Conservation (phyloP, 176 grass and related monocot genomes). For the Melocanna baccifera region DNA sequence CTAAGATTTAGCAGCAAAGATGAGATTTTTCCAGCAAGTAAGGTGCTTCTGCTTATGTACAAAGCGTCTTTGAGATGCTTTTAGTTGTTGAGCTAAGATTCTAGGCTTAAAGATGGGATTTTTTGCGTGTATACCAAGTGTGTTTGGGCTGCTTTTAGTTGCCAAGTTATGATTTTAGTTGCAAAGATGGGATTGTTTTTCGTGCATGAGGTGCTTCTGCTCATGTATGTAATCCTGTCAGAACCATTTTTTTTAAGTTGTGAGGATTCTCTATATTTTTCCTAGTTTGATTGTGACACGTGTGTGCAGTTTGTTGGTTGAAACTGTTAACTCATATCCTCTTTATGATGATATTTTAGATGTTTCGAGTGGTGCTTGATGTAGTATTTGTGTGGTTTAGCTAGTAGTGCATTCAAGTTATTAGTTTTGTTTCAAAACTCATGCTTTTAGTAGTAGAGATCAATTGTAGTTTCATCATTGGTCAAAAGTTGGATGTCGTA, state of each 20-base stretch:
- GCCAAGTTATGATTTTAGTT: background rate
- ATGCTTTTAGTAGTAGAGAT: background rate
- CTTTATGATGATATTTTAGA: background rate
- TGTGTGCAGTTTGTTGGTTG: background rate
- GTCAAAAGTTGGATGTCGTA: background rate
- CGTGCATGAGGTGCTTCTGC: background rate
- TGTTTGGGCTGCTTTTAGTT: background rate
- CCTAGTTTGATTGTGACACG: background rate
- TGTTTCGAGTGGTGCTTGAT: background rate
- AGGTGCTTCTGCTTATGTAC: background rate
- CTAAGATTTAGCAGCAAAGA: background rate
- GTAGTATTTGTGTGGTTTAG: constrained; percentile 2
- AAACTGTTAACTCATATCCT: background rate
- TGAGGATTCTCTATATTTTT: background rate
- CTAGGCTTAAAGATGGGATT: background rate
- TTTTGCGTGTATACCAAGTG: background rate
- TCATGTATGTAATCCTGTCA: background rate
- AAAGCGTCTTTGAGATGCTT: background rate
- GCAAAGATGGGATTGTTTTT: background rate
- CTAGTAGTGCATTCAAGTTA: background rate
- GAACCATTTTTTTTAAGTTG: background rate
- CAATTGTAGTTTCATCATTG: background rate
- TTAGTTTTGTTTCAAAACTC: background rate
- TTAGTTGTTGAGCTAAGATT: background rate
- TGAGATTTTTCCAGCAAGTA: background rate